Conservation (phyloP, 2,329 filamentous ascomycete species). For the Metarhizium robertsii region DNA sequence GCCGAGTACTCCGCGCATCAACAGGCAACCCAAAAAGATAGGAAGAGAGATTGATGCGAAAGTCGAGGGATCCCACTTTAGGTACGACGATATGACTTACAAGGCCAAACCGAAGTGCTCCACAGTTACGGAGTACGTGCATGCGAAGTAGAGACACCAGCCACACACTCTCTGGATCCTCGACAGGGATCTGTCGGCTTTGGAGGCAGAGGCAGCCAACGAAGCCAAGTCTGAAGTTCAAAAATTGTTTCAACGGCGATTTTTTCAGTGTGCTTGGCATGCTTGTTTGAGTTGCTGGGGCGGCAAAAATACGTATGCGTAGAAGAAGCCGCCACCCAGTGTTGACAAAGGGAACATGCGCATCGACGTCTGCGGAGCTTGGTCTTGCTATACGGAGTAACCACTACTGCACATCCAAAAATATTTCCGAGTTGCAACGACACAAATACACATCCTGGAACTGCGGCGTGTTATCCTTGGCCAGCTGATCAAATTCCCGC, state of each 20-base stretch:
- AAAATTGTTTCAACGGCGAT: no score
- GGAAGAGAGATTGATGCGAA: neutral
- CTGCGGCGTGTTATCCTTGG: neutral
- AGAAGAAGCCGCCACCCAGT: neutral
- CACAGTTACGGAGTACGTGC: neutral
- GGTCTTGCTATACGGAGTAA: no score
- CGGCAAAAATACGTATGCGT: neutral
- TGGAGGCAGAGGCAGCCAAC: neutral
- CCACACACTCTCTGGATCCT: neutral
- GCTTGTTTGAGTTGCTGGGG: neutral
- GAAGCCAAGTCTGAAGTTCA: neutral
- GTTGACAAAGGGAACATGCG: neutral
- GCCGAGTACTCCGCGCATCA: neutral
- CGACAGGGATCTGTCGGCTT: neutral
- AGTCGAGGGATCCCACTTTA: neutral
- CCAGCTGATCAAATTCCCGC: neutral
- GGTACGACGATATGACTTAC: neutral
- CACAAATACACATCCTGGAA: no score
- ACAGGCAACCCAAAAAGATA: no score
- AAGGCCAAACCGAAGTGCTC: neutral
- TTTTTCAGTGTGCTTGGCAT: neutral
- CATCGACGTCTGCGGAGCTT: no score
- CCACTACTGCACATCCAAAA: neutral
- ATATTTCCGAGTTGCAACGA: neutral
- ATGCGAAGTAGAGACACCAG: neutral